Conservation (phyloP, 768 basidiomycete genomes). For the Pleurotus eryngii region DNA sequence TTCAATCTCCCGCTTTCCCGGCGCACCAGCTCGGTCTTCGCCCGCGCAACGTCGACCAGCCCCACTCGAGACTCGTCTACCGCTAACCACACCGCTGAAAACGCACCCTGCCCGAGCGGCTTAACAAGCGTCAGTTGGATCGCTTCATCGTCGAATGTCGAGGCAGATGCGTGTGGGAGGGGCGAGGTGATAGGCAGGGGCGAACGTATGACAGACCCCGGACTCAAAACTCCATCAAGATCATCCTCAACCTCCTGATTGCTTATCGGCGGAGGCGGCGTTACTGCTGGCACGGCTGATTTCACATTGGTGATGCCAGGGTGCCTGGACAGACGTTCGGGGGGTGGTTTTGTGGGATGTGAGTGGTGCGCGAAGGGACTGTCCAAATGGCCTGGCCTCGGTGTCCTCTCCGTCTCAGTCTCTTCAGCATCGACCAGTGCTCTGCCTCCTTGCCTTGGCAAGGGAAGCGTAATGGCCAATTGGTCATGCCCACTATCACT, state of each 20-base stretch:
- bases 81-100: slow-evolving; percentile 76
- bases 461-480: neutral
- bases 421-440: neutral
- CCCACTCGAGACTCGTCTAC: slow-evolving; percentile 46
- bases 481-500: neutral
- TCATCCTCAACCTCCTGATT: neutral
- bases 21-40: slow-evolving; percentile 38
- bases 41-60: slow-evolving; percentile 28
- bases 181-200: slow-evolving; percentile 15
- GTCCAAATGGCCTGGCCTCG: neutral
- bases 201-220: slow-evolving; percentile 21
- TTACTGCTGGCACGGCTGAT: neutral
- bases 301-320: neutral
- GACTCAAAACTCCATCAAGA: slow-evolving; percentile 21
- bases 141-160: slow-evolving; percentile 10
- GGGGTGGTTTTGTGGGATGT: neutral
- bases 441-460: neutral
- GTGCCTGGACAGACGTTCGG: neutral
- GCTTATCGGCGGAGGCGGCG: neutral
- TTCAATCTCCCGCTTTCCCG: slow-evolving; percentile 14
- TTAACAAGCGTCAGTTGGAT: slow-evolving; percentile 46
- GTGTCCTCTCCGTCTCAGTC: neutral
- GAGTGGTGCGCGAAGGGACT: neutral
- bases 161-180: slow-evolving; percentile 11
- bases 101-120: slow-evolving; percentile 67